Evolutionary conservation across 2,329 filamentous ascomycete genomes (phyloP).

Genomic region (Huntiella decipiens): DNA sequence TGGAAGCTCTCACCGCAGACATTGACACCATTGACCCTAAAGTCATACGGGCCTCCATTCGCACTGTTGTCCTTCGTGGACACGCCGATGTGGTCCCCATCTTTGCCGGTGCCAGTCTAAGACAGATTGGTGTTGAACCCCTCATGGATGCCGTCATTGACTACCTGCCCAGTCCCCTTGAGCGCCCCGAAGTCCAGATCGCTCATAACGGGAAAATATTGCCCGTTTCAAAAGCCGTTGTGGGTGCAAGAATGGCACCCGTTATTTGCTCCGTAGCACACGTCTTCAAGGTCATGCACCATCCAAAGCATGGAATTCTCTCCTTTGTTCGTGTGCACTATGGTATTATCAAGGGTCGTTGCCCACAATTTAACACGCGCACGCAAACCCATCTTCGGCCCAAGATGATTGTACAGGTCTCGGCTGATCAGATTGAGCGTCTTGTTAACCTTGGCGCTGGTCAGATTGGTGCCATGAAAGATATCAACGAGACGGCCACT

Average conservation of each 20-base stretch:
- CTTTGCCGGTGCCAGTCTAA: slow-evolving; percentile 81
- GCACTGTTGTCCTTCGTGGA: slow-evolving; percentile 47
- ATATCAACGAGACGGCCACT: slow-evolving; percentile 77
- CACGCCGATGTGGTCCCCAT: slow-evolving; percentile 64
- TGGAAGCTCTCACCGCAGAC: slow-evolving; percentile 65
- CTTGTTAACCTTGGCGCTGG: slow-evolving; percentile 63
- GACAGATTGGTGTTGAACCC: slow-evolving; percentile 84
- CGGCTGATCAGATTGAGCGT: slow-evolving; percentile 71
- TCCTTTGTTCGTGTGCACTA: slow-evolving; percentile 89
- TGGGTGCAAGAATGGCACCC: slow-evolving; percentile 18
- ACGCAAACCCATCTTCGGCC: slow-evolving; percentile 61
- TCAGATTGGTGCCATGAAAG: slow-evolving; percentile 85
- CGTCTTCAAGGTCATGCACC: slow-evolving; percentile 89
- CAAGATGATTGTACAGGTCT: slow-evolving; percentile 71
- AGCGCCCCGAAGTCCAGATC: slow-evolving; percentile 63
- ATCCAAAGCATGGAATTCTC: slow-evolving; percentile 66
- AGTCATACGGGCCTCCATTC: slow-evolving; percentile 54
- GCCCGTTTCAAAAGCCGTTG: slow-evolving; percentile 21
- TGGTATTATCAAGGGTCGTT: slow-evolving; percentile 55
- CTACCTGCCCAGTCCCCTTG: slow-evolving; percentile 64
- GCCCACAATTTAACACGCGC: slow-evolving; percentile 71
- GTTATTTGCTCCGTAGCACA: slow-evolving; percentile 32
- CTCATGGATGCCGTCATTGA: slow-evolving; percentile 77
- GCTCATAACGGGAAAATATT: slow-evolving; percentile 39
- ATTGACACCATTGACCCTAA: slow-evolving; percentile 53